Evolutionary conservation across 2,329 filamentous ascomycete species (phyloP).

Genomic region (Penicillium palitans): DNA sequence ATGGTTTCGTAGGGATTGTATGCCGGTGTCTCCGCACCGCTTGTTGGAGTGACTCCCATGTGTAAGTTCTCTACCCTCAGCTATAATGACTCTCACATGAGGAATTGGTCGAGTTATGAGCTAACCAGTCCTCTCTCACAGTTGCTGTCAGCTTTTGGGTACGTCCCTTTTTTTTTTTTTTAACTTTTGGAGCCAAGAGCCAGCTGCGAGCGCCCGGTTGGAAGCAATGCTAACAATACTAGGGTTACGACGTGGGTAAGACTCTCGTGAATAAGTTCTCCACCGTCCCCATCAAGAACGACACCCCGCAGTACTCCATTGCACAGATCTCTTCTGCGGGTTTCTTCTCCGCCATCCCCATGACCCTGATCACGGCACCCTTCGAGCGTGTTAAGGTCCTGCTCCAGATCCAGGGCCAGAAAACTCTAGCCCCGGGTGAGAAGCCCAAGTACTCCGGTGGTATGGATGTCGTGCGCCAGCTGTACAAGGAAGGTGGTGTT

Average conservation of each 20-base stretch:
- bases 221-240: conserved; percentile 45
- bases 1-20: conserved; percentile 67
- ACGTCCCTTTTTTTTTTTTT: conserved; percentile 23
- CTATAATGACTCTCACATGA: conserved; percentile 3
- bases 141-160: conserved; percentile 69
- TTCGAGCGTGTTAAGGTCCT: conserved; percentile 99
- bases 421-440: conserved; percentile 78
- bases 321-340: conserved; percentile 87
- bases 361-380: conserved; percentile 97
- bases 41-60: conserved; percentile 97
- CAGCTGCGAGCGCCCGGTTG: neutral
- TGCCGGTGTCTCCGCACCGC: conserved; percentile 91
- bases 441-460: conserved; percentile 90
- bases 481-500: conserved; percentile 88
- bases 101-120: neutral
- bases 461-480: conserved; percentile 84
- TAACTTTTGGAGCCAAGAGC: neutral
- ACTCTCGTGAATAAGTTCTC: conserved; percentile 72
- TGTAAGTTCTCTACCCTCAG: conserved; percentile 62
- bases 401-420: conserved; percentile 94
- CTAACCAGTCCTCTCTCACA: conserved; percentile 30
- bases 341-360: conserved; percentile 96
- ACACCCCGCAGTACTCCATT: conserved; percentile 68
- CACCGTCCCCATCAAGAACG: conserved; percentile 62
- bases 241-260: conserved; percentile 96